Evolutionary conservation across 2,329 filamentous ascomycete species (phyloP), one percentile per base, ranked within the genome.

Genomic region (Pleoardoris graminearum): DNA sequence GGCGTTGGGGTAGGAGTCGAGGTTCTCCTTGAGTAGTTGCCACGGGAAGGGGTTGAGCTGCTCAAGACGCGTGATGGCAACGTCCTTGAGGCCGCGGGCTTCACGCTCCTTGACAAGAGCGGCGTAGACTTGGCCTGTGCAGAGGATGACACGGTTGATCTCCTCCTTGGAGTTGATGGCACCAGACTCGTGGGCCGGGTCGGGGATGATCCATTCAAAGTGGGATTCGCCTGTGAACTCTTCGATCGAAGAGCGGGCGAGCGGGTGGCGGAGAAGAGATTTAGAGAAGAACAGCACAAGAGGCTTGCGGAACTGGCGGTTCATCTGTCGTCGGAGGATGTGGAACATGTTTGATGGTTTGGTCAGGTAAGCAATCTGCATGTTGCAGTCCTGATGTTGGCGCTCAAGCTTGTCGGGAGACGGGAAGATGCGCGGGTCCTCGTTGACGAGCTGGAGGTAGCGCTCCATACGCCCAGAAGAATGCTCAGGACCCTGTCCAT

Each of bases 351-450:
- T 99, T 61, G 93, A 84, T 23, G 94, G 94, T 41, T 88, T 90
- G n/a, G 94, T 99, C 85, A 95, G 92, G 82, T 94, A 96, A 50
- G 87, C 91, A 73, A 99, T 89, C 80, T 99, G 94, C 86, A 99
- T 96, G 80, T 99, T 99, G 83, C 91, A 96, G 79, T 99, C 94
- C 80, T 99, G 94, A 80, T 99, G 94, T 78, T 97, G 94, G 65
- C 94, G 91, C 50, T 95, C 87, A 55, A 97, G 85, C 82, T 94
- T 97, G 62, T 96, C 91, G 27, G 84, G 81, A 1, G 85, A 82
- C 48, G 94, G 94, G 86, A 91, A 99, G 67, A 94, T 84, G 59
- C 94, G 90, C 51, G 94, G 92, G 71, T 99, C 94, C 76, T 99
- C 94, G 77, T 97, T 97, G 79, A 89, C 94, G 55, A 99, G 86